Evolutionary conservation across 306 rosid genomes (phyloP), one percentile per base, ranked within the genome.

Genomic region (Prunus padus): DNA sequence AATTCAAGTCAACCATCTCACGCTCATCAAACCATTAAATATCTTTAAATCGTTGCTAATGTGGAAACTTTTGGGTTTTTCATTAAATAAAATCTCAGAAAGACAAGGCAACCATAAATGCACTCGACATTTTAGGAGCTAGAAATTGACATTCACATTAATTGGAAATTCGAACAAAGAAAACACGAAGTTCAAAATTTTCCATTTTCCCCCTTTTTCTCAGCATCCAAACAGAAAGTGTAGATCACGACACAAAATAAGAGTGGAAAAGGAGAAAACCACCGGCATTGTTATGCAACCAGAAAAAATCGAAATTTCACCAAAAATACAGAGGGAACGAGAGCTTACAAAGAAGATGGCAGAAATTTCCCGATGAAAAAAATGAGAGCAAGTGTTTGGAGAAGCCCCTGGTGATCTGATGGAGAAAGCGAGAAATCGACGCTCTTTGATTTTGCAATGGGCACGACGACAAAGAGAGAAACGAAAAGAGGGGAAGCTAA

Each of bases 341-440:
- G 66, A 64, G 69, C 88, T 81, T 83, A 86, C 93, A 74, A 59
- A n/a, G 23, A 72, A 79, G 16, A 82, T 55, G 56, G 42, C 49
- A 71, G 51, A 73, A 63, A 11, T 20, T 59, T 65, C 31, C 56
- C 63, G 62, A 65, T 2, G n/a, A 19, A 54, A 20, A 20, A 10
- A 9, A 20, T 11, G 18, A 9, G 66, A 37, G 8, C 28, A 25
- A 73, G 69, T 1, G 44, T 30, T 28, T 16, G 44, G 12, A 4
- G 40, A 19, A 51, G 31, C 28, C 46, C 30, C 47, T 26, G 45
- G 49, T 64, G 73, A 60, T 72, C 73, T 20, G 76, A 71, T 9
- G 1, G 75, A 75, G 74, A 40, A 69, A 57, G 51, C 37, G 65
- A 62, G 54, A 67, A 47, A 71, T 54, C 14, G 68, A 42, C 67